Evolutionary conservation across 1,284 basidiomycete genomes (phyloP).

Genomic region (Ceratobasidium sp.): DNA sequence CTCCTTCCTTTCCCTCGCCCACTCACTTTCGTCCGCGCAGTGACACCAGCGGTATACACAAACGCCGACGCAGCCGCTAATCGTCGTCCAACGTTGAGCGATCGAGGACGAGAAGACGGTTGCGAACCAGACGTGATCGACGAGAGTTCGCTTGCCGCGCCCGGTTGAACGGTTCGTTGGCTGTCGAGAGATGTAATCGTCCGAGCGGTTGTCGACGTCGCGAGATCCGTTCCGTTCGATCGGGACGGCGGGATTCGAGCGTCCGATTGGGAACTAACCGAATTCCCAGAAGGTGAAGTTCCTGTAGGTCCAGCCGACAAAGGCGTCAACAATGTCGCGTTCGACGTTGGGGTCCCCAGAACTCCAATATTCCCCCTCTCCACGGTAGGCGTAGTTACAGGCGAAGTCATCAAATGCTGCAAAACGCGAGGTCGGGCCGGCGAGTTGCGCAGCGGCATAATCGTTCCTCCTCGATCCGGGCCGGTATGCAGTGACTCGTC

Average conservation of each 20-base stretch:
- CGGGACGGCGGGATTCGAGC: background rate
- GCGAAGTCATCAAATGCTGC: background rate
- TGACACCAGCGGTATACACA: slow-evolving; percentile 27
- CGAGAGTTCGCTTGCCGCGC: slow-evolving; percentile 8
- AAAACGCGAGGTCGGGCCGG: slow-evolving; percentile 6
- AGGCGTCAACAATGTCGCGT: background rate
- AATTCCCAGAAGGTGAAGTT: background rate
- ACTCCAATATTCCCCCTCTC: background rate
- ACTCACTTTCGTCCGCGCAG: slow-evolving; percentile 25
- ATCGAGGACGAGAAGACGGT: slow-evolving; percentile 32
- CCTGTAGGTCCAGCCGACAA: background rate
- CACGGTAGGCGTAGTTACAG: background rate
- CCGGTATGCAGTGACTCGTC: background rate
- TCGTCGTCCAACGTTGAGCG: slow-evolving; percentile 22
- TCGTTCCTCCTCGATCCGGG: slow-evolving; percentile 17
- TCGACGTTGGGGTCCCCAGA: background rate
- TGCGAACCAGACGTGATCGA: slow-evolving; percentile 2
- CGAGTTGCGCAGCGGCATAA: slow-evolving; percentile 14
- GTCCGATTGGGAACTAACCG: slow-evolving; percentile 3
- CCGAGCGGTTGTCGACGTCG: slow-evolving; percentile 4
- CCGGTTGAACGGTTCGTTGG: slow-evolving; percentile 31
- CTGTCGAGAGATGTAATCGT: slow-evolving; percentile 29
- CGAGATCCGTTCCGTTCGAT: background rate
- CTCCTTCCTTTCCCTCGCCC: slow-evolving; percentile 53
- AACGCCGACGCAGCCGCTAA: slow-evolving; percentile 26